These are phyloP conservation scores for Trichoderma hamatum DNA, from an alignment of 2,329 filamentous ascomycete genomes.

Conservation along the genomic window DNA sequence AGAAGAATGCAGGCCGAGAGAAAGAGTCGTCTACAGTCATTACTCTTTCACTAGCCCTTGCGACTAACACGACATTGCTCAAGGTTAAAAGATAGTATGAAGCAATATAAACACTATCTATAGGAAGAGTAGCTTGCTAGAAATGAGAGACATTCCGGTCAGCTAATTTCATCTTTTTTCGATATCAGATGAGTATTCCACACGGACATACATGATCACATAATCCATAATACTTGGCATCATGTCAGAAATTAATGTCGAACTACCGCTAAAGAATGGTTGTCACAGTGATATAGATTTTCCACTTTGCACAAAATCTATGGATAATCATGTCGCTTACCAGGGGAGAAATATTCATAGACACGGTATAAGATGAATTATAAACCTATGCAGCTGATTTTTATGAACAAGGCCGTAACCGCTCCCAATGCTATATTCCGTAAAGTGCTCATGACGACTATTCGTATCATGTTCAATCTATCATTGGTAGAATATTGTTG, in stretches of 20 bases:
- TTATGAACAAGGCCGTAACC: background rate
- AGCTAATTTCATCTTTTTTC: background rate
- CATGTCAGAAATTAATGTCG: background rate
- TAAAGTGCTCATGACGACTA: no score
- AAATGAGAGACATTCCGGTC: background rate
- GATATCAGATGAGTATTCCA: background rate
- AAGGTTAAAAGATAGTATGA: background rate
- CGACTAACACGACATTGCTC: background rate
- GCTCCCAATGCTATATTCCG: no score
- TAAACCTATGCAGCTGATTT: background rate
- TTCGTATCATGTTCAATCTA: no score
- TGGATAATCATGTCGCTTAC: background rate
- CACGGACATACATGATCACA: background rate
- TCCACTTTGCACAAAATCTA: background rate
- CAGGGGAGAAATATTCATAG: background rate
- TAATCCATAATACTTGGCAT: background rate
- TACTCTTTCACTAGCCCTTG: background rate
- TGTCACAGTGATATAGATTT: background rate
- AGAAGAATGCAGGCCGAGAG: background rate
- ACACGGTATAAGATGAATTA: background rate
- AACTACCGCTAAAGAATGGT: background rate
- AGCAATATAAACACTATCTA: background rate
- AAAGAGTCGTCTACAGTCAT: background rate
- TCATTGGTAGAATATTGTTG: background rate
- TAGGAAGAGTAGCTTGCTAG: background rate